Conservation (phyloP, 345 rosid genomes). For the Gossypium turneri region DNA sequence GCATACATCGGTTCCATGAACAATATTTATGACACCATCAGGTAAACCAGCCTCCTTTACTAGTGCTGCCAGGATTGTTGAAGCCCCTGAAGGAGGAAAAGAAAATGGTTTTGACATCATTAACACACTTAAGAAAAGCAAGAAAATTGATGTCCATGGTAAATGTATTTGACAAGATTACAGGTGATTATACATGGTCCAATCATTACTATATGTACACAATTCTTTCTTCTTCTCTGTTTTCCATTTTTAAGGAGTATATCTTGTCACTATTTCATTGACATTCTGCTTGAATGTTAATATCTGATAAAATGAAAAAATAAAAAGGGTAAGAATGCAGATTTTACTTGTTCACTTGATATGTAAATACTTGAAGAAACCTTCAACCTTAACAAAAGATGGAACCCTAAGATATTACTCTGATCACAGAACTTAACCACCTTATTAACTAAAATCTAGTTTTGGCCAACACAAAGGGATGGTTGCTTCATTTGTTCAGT, state of each 20-base stretch:
- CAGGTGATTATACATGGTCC: background rate
- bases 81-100: conserved; percentile 28
- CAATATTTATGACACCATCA: conserved; percentile 38
- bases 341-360: background rate
- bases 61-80: conserved; percentile 35
- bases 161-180: conserved; percentile 8
- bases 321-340: background rate
- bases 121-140: background rate
- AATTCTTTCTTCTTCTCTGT: background rate
- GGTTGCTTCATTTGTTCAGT: background rate
- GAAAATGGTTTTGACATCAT: background rate
- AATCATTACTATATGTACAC: background rate
- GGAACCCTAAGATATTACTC: background rate
- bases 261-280: background rate
- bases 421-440: conserved; percentile 11
- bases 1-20: conserved; percentile 40
- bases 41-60: conserved; percentile 43
- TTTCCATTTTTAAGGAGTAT: background rate
- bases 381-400: conserved; percentile 10
- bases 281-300: background rate
- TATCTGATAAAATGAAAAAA: background rate
- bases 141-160: conserved; percentile 4
- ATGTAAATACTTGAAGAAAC: background rate
- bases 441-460: background rate
- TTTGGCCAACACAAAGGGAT: background rate